Base-by-base conservation (phyloP, 106 monocot genomes). In the Phalaenopsis equestris region DNA sequence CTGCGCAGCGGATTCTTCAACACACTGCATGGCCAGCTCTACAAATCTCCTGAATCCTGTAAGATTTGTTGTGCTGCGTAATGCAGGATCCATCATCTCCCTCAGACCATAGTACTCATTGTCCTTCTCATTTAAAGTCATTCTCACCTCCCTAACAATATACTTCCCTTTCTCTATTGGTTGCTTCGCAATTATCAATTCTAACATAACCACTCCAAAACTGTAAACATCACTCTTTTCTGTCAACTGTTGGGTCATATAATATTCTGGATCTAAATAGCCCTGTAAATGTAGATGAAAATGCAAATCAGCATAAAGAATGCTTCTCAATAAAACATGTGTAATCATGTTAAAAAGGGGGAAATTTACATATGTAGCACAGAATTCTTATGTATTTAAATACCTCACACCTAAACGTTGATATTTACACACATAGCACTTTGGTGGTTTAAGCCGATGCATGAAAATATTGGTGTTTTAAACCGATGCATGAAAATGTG, bases 211-310 rank as follows among this genome's bases (percentile, higher is more conserved):
- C 8, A 92, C 87, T 12, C 92, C 92, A 18, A 92, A 89, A 75
- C 92, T 92, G 41, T 92, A 92, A 16, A 89, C 87, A 36, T 92
- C 92, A 45, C 92, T 92, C 81, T 92, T 92, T 21, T 85, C 89
- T 36, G 89, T 92, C 30, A 92, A 64, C 78, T 92, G 92, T 42
- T 92, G 87, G 36, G 87, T 87, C 87, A 89, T 87, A 73, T 91
- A 91, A 67, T 89, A 89, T 55, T 91, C 91, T n/a, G 91, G 91
- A 82, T 89, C 92, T 16, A 92, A 86, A 82, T 92, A 92, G 8
- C 92, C 92, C 92, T 92, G 80, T 68, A 81, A 38, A 12, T 36
- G 3, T n/a, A 10, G 15, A 18, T 11, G 43, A 42, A 39, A 17
- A 6, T 21, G 7, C 12, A 68, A 36, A 72, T 52, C n/a, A 80